A percentile compares a stretch with the other conserved stretches of the same genome.
phyloP scores from a whole-genome alignment of 306 rosid species.

The Lagenaria siceraria region DNA sequence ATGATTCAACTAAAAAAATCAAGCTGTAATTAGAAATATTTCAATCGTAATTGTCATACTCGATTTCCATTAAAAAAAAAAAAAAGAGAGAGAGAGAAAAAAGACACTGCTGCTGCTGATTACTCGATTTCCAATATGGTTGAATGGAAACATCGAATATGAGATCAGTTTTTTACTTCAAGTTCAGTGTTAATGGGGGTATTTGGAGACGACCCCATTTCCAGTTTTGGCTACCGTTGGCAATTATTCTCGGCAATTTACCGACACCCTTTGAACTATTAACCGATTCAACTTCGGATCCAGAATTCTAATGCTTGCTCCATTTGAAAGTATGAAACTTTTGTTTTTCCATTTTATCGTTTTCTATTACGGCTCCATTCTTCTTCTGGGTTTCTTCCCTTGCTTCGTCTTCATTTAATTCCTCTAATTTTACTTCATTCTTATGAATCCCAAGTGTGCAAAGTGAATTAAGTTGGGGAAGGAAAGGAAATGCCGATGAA shows the following conservation, averaged over 20 bases:
- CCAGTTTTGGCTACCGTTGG: background rate
- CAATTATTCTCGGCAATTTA: background rate
- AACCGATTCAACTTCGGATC: background rate
- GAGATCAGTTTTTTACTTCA: background rate
- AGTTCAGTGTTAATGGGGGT: background rate
- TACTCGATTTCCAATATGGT: background rate
- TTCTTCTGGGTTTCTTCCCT: background rate
- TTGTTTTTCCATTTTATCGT: too few species aligned
- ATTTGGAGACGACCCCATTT: background rate
- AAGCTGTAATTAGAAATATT: background rate
- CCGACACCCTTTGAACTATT: background rate
- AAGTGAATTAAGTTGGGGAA: background rate
- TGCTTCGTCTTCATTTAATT: background rate
- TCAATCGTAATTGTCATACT: too few species aligned
- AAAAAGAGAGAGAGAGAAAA: background rate
- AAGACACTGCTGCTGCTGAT: background rate
- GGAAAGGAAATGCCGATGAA: conserved; percentile 37
- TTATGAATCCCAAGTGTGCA: background rate
- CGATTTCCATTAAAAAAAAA: too few species aligned
- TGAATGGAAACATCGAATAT: too few species aligned
- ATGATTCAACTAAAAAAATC: too few species aligned
- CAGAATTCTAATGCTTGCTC: background rate
- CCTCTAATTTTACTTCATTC: background rate
- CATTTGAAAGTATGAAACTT: too few species aligned
- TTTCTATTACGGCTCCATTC: background rate